Evolutionary conservation across 495 filamentous ascomycete genomes (phyloP).

Genomic region (Pyrenula massariospora): DNA sequence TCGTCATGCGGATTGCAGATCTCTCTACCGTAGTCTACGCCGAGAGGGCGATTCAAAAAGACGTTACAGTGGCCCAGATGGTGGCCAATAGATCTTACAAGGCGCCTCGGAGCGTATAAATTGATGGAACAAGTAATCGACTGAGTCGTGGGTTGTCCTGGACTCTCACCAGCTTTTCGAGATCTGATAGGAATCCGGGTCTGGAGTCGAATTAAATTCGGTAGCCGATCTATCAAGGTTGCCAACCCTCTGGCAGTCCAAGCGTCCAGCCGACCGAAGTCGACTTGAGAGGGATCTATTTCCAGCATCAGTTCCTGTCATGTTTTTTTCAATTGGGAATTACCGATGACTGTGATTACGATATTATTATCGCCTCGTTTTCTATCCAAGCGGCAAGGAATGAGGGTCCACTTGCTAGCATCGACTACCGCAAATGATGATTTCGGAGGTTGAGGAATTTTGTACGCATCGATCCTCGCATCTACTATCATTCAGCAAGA

Average conservation of each 20-base stretch:
- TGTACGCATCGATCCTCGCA: conserved; percentile 53
- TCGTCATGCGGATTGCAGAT: conserved; percentile 58
- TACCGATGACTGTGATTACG: conserved; percentile 53
- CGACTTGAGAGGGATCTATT: conserved; percentile 56
- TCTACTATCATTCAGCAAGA: no score
- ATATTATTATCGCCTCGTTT: conserved; percentile 32
- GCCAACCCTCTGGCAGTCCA: conserved; percentile 56
- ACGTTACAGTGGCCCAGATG: conserved; percentile 52
- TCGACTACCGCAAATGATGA: conserved; percentile 23
- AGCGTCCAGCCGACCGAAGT: conserved; percentile 66
- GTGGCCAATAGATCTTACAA: conserved; percentile 48
- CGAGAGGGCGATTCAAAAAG: conserved; percentile 49
- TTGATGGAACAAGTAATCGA: conserved; percentile 53
- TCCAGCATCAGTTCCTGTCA: no score
- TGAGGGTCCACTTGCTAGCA: conserved; percentile 50
- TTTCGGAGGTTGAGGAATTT: conserved; percentile 53
- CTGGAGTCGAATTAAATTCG: conserved; percentile 49
- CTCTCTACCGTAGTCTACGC: conserved; percentile 51
- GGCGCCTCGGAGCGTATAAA: conserved; percentile 67
- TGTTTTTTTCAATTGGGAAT: no score
- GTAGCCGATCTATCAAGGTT: conserved; percentile 53
- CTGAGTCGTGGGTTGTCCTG: conserved; percentile 39
- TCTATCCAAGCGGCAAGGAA: conserved; percentile 57
- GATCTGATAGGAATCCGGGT: conserved; percentile 53
- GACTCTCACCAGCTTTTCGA: conserved; percentile 40